Base-by-base conservation (phyloP, 768 basidiomycete genomes). In the Chalciporus chontae region DNA sequence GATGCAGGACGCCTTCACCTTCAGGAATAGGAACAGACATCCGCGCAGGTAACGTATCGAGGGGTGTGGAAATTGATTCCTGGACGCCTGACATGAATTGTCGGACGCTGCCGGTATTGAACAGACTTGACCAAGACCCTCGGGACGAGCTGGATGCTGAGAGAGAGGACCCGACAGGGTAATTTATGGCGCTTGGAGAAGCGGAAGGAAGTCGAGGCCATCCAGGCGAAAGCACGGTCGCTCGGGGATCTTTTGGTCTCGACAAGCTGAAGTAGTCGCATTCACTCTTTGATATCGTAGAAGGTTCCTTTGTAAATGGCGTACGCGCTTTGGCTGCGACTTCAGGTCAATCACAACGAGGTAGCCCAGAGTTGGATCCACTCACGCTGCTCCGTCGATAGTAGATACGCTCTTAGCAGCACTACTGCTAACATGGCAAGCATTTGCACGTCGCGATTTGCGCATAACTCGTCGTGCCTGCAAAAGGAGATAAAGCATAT, bases 81-180 rank as follows among this genome's bases (percentile, higher is more conserved):
- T 80, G 78, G 24, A 81, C 71, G 27, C 83, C 80, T 10, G 74
- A 73, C 56, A 90, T 81, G 50, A 90, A 79, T 48, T 88, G 84
- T 23, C 84, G 75, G 68, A 90, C 72, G 38, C 73, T 77, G 15
- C 78, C 79, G 1, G 85, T 71, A 51, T 81, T 84, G 63, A 89
- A 87, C 10, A 91, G 61, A 58, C 82, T 90, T 0, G 87, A 85
- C 90, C 90, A 91, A 0, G 90, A 89, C 8, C 82, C 87, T 39
- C 82, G 76, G 3, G 89, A 89, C 3, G 86, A 82, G 40, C 69
- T 77, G 0, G 84, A 83, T 0, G 80, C 71, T 40, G 76, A 69
- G 36, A 79, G 58, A 0, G 77, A 73, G 0, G 76, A 66, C 8
- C 17, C 59, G 2, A 75, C 62, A 4, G 70, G 65, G 3, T 71